Evolutionary conservation across 2,329 filamentous ascomycete genomes (phyloP).

Genomic region (Exophiala aquamarina): DNA sequence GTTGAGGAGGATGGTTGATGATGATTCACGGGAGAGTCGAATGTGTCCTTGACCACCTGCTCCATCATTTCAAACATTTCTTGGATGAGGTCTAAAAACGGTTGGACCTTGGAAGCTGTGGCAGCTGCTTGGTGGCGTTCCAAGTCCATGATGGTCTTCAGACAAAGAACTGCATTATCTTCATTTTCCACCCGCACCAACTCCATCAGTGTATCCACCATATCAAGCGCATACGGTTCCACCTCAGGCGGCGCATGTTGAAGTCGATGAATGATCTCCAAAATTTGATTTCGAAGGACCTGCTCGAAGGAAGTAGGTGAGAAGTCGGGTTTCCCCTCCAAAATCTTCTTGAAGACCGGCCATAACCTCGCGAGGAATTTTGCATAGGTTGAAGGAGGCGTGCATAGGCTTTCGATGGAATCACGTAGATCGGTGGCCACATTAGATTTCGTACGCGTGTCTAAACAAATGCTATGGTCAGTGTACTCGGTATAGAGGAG

Average conservation of each 20-base stretch:
- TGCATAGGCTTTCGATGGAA: constrained; percentile 80
- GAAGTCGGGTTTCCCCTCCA: constrained; percentile 85
- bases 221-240: constrained; percentile 83
- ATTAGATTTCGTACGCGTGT: constrained; percentile 77
- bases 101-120: constrained; percentile 77
- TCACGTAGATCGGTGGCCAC: constrained; percentile 86
- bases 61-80: constrained; percentile 97
- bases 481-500: constrained; percentile 4
- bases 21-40: constrained; percentile 67
- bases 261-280: constrained; percentile 92
- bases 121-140: constrained; percentile 89
- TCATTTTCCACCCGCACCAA: constrained; percentile 92
- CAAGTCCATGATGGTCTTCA: constrained; percentile 97
- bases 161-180: constrained; percentile 96
- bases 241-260: constrained; percentile 74
- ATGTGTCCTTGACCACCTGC: constrained; percentile 88
- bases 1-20: constrained; percentile 43
- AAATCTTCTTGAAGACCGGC: constrained; percentile 81
- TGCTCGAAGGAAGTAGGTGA: constrained; percentile 88
- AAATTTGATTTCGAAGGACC: constrained; percentile 87
- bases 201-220: constrained; percentile 86
- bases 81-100: constrained; percentile 86
- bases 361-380: constrained; percentile 84
- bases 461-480: constrained; percentile 46
- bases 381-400: constrained; percentile 71